Base-by-base conservation (phyloP, 352 stramenopile genomes). In the Phytophthora palmivora region DNA sequence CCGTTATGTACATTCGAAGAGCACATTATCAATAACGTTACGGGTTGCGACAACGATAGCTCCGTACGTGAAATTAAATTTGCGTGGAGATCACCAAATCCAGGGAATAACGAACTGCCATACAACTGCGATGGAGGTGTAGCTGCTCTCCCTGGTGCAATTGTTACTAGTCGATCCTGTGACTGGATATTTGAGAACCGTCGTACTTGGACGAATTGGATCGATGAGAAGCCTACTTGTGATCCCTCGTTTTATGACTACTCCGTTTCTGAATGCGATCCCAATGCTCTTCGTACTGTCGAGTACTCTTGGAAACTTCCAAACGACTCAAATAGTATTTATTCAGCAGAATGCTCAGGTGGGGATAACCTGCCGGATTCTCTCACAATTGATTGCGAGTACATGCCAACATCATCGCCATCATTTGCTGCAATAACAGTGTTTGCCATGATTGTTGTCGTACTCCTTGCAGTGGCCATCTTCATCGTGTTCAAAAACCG, bases 171-270 rank as follows among this genome's bases (percentile, higher is more conserved):
- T 26, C 72, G 71, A 0, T 82, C 75, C 9, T 86, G 79, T 41
- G 70, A 74, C 4, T 87, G 79, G 79, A 56, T 86, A 6, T 26
- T 41, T 11, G 59, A 59, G 10, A 72, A 65, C 10, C 33, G 26
- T 0, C 49, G 47, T 2, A 54, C 33, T 0, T 88, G 76, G 78
- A 45, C 63, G 2, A 30, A 22, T 2, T 88, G 78, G 78, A 67
- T 80, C 18, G 45, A 43, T 3, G 45, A 16, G 2, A 74, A 73
- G 22, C 73, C 75, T 0, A 6, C 36, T 6, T 89, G 75, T 30
- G 78, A 89, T 34, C 24, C 53, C 9, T 67, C n/a, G 0, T 84
- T 80, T 45, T 87, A 76, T 53, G 66, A 51, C 6, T 87, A 82
- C 49, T 68, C 21, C 16, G 67, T 83, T 0, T 74, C 61, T 4